Evolutionary conservation across 192 early-diverging fungal species (phyloP), one percentile per base, ranked within the genome.

Genomic region (Jimgerdemannia lactiflua): DNA sequence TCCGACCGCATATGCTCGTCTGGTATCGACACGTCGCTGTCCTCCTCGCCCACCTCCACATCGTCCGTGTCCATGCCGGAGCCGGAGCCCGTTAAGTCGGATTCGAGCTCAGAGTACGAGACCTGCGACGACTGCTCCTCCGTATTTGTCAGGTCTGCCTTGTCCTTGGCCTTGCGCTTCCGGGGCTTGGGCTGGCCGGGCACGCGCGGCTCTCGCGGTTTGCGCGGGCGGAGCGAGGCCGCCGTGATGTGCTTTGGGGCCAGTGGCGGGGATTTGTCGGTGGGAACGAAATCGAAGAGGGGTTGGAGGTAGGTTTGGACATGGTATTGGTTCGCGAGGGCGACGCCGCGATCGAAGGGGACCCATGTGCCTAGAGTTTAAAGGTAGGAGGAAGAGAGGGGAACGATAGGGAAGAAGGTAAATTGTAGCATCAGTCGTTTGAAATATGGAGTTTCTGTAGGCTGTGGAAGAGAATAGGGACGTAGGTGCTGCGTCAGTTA

Each of bases 301-400:
- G 95, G 94, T 65, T 88, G 83, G 59, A 99, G 80, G 11, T 92
- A 65, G 4, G 86, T 71, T 67, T 92, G 86, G 10, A 98, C 95
- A n/a, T 84, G 82, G 78, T 95, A 98, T 68, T 93, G 89, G 72
- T 86, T 71, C 20, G 96, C 96, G 1, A 99, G 80, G 65, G 89
- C 83, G 4, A 94, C 87, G n/a, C 93, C 96, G 10, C 94, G 87
- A 44, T 88, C 86, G 78, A 92, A 94, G 3, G 98, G 98, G 6
- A 99, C 91, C 94, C 94, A 94, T 49, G 80, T 88, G 43, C 85
- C 82, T 86, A 78, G 67, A 42, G n/a, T n/a, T n/a, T n/a, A n/a
- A n/a, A n/a, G n/a, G n/a, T 20, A 66, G 77, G 74, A 17, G 14
- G 42, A 4, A 44, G 7, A 66, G n/a, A n/a, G n/a, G n/a, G n/a